Percentiles rank a stretch among this genome's conserved stretches.
phyloP scores from a whole-genome alignment of 225 moss, liverwort and hornwort species.

The Physcomitrellopsis africana region DNA sequence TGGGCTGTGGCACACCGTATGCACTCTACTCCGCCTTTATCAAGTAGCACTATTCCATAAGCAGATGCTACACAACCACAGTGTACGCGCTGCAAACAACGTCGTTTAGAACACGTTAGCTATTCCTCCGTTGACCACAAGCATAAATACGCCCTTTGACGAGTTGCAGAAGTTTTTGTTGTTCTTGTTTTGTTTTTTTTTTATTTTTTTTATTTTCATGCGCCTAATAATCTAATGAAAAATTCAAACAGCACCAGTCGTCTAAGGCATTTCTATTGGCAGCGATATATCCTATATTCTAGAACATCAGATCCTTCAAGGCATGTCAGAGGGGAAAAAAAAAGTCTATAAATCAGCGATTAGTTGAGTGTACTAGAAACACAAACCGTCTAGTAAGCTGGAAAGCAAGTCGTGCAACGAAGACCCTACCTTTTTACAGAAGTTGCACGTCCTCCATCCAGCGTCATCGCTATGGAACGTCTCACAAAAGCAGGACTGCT shows the following conservation, averaged over 20 bases:
- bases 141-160: not conserved
- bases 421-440: slow-evolving; percentile 82
- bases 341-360: too few species aligned
- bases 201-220: too few species aligned
- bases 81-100: slow-evolving; percentile 82
- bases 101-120: not conserved
- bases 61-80: slow-evolving; percentile 93
- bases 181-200: too few species aligned
- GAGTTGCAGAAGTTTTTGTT: too few species aligned
- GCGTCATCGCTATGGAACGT: slow-evolving; percentile 90
- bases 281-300: not conserved
- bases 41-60: slow-evolving; percentile 74
- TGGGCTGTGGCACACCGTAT: slow-evolving; percentile 66
- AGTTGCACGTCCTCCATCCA: slow-evolving; percentile 94
- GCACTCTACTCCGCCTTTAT: slow-evolving; percentile 96
- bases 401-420: not conserved
- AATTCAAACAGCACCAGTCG: too few species aligned
- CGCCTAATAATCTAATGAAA: too few species aligned
- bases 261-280: too few species aligned
- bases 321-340: too few species aligned
- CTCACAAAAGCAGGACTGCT: slow-evolving; percentile 78
- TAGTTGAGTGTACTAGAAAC: not conserved
- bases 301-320: not conserved
- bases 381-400: not conserved
- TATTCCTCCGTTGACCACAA: slow-evolving; percentile 14